Conservation (phyloP, 2,329 filamentous ascomycete species). For the Penicillium sp. region DNA sequence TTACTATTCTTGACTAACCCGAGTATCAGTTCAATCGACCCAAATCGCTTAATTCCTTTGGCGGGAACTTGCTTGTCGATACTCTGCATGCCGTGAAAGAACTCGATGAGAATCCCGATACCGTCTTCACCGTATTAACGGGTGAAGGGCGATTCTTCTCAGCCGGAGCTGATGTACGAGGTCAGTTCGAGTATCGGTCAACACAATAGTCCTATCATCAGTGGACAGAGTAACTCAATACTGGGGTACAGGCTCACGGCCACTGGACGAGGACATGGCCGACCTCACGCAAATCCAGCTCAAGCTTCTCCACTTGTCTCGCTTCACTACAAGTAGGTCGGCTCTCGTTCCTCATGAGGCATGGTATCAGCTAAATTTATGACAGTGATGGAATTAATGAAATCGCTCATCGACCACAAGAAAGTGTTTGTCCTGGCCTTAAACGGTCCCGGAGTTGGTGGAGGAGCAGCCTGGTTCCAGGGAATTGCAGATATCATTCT, state of each 20-base stretch:
- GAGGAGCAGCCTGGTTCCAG: constrained; percentile 58
- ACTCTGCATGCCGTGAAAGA: constrained; percentile 52
- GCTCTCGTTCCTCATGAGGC: too few relatives aligned
- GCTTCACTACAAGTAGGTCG: background rate
- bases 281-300: constrained; percentile 1
- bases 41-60: constrained; percentile 56
- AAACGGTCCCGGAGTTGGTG: constrained; percentile 59
- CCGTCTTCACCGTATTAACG: constrained; percentile 58
- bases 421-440: constrained; percentile 59
- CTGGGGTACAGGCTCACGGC: background rate
- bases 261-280: background rate
- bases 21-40: constrained; percentile 54
- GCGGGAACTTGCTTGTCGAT: constrained; percentile 53
- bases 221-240: background rate
- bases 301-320: constrained; percentile 2
- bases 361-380: constrained; percentile 25
- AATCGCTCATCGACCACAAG: constrained; percentile 56
- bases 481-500: constrained; percentile 58
- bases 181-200: constrained; percentile 31
- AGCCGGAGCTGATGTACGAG: constrained; percentile 57
- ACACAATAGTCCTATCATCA: too few relatives aligned
- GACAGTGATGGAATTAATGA: constrained; percentile 42
- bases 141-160: constrained; percentile 59
- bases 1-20: background rate
- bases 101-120: constrained; percentile 56